phyloP scores from a whole-genome alignment of 257 asterid genomes.

The Prunella vulgaris region DNA sequence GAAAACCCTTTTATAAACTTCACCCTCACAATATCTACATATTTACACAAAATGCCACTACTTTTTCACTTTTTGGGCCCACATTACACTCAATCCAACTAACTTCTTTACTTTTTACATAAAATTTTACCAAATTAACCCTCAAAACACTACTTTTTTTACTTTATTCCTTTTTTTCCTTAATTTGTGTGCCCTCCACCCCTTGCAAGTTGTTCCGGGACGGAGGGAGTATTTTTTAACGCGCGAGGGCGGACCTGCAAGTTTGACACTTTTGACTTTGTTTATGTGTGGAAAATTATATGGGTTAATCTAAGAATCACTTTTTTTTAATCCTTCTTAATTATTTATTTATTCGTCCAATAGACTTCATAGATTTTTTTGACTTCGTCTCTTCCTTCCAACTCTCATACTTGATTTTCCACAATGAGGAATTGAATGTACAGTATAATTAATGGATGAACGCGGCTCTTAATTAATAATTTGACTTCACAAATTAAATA shows the following conservation, averaged over 20 bases:
- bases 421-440: slow-evolving; percentile 20
- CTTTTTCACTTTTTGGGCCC: too few species aligned
- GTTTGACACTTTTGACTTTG: slow-evolving; percentile 54
- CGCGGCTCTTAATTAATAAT: slow-evolving; percentile 1
- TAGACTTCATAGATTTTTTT: slow-evolving; percentile 34
- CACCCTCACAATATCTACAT: too few species aligned
- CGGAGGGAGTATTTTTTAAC: too few species aligned
- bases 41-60: too few species aligned
- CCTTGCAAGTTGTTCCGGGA: too few species aligned
- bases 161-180: too few species aligned
- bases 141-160: too few species aligned
- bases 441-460: neutral
- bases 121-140: too few species aligned
- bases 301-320: slow-evolving; percentile 1
- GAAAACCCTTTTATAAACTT: too few species aligned
- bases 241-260: slow-evolving; percentile 21
- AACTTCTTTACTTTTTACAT: too few species aligned
- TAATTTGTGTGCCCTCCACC: too few species aligned
- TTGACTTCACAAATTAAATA: slow-evolving; percentile 5
- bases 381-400: slow-evolving; percentile 32
- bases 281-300: slow-evolving; percentile 16
- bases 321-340: neutral
- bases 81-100: too few species aligned
- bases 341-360: neutral
- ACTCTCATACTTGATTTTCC: slow-evolving; percentile 14